phyloP scores from a whole-genome alignment of 2,329 filamentous ascomycete species.

The Aspergillus vadensis region DNA sequence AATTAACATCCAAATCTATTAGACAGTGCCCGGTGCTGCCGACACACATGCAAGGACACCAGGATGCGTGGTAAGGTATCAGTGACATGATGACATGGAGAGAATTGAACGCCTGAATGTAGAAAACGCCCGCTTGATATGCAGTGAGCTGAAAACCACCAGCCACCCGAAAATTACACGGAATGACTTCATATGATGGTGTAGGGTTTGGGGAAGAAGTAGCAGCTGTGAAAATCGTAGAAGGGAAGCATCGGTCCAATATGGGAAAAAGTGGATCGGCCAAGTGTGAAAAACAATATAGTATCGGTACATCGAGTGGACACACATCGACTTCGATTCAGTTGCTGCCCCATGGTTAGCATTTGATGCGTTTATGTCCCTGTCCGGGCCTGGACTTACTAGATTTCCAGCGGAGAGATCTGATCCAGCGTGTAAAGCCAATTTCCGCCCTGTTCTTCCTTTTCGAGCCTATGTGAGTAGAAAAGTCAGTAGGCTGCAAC shows the following conservation, averaged over 20 bases:
- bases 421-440: slow-evolving; percentile 98
- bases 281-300: not conserved
- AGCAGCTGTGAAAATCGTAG: no score
- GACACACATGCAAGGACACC: not conserved
- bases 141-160: not conserved
- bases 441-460: slow-evolving; percentile 88
- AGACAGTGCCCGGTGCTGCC: not conserved
- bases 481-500: slow-evolving; percentile 15
- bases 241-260: not conserved
- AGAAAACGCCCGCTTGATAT: slow-evolving; percentile 19
- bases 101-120: not conserved
- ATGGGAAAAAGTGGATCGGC: not conserved
- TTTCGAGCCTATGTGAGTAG: slow-evolving; percentile 62
- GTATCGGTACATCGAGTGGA: not conserved
- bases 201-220: not conserved
- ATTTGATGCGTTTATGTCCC: not conserved
- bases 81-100: not conserved
- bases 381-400: slow-evolving; percentile 47
- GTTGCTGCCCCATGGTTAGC: slow-evolving; percentile 31
- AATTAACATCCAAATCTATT: not conserved
- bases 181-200: slow-evolving; percentile 2
- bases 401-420: slow-evolving; percentile 94
- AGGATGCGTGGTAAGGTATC: not conserved
- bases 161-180: slow-evolving; percentile 9
- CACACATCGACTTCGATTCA: slow-evolving; percentile 20